Base-by-base conservation (phyloP, 345 rosid species). In the Stellera chamaejasme region DNA sequence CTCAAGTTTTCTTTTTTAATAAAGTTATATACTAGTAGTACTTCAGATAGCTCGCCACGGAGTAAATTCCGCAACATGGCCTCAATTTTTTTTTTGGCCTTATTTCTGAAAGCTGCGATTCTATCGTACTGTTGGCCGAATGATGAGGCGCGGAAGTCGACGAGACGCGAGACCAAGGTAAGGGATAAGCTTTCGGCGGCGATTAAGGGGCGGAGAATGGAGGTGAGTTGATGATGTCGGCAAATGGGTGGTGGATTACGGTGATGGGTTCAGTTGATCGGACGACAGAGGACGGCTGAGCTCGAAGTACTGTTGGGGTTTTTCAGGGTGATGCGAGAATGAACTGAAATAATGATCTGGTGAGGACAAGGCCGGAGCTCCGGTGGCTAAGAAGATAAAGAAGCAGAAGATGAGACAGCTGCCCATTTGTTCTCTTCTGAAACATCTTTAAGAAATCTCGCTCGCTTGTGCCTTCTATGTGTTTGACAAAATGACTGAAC, bases 41-140 rank as follows among this genome's bases (percentile, higher is more conserved):
- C 23, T 19, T 19, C 23, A 19, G 23, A 19, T 19, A 19, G 23
- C 1, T 19, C 23, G 23, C 23, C 23, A 19, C 1, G 23, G 23
- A 19, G 23, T 19, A 19, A 19, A n/a, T n/a, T n/a, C n/a, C n/a
- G n/a, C n/a, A n/a, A n/a, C n/a, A n/a, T n/a, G n/a, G n/a, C n/a
- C n/a, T n/a, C n/a, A n/a, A n/a, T n/a, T n/a, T n/a, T n/a, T n/a
- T n/a, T n/a, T n/a, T n/a, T n/a, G n/a, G n/a, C n/a, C n/a, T n/a
- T n/a, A n/a, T n/a, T n/a, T n/a, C 23, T 19, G 23, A 19, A 19
- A 19, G 72, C 96, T 41, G 87, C 66, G 52, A 88, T 81, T 27
- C 93, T 88, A 58, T 86, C 83, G 64, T 85, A 82, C 55, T 92
- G 96, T 9, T 82, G 75, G 23, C 98, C 98, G 19, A 58, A 61